Evolutionary conservation across 148 eudicot genomes (phyloP).

Genomic region (Hydrangea macrophylla): DNA sequence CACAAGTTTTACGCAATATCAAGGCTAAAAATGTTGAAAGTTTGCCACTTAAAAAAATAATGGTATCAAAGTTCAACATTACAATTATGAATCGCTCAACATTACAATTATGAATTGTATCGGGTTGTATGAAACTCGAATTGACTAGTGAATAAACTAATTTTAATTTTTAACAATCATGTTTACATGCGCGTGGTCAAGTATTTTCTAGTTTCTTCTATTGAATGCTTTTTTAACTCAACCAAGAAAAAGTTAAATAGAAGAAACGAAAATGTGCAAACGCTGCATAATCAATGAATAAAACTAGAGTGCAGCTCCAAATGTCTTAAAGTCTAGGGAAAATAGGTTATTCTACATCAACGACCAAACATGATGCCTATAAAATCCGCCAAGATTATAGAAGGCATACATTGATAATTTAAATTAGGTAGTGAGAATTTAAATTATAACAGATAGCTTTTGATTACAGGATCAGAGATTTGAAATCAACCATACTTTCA

Average conservation of each 20-base stretch:
- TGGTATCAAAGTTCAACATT: too few species aligned
- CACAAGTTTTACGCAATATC: too few species aligned
- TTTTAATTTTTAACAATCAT: too few species aligned
- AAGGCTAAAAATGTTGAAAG: too few species aligned
- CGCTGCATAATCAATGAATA: neutral
- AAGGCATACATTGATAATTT: neutral
- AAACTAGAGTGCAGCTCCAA: neutral
- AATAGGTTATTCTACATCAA: neutral
- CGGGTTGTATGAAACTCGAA: too few species aligned
- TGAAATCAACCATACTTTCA: neutral
- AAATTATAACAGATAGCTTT: neutral
- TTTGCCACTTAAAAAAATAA: too few species aligned
- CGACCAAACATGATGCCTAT: neutral
- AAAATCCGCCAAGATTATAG: neutral
- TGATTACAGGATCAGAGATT: too few species aligned
- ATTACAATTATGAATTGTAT: too few species aligned
- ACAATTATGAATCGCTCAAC: too few species aligned
- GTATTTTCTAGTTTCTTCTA: too few species aligned
- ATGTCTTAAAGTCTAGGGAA: neutral
- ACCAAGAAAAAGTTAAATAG: neutral
- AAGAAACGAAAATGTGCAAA: constrained; percentile 1
- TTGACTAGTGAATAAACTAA: too few species aligned
- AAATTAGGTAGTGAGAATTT: neutral
- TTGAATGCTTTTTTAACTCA: neutral
- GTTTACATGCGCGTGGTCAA: too few species aligned